Conservation (phyloP, 768 basidiomycete genomes). For the Russula foetens region DNA sequence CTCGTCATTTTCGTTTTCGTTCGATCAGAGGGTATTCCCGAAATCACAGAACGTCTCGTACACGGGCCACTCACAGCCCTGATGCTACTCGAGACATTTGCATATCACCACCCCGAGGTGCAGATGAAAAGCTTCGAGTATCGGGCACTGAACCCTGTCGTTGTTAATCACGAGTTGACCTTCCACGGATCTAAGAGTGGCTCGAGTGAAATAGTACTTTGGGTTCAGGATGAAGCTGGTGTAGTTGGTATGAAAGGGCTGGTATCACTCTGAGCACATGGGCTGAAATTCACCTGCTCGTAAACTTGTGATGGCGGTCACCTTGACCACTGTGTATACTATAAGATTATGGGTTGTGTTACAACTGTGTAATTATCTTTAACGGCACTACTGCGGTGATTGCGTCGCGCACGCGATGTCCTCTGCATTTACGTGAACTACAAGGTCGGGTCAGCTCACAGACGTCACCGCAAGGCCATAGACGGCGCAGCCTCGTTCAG, state of each 20-base stretch:
- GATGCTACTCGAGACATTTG: conserved; percentile 60
- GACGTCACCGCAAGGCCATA: no score
- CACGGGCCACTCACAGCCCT: conserved; percentile 79
- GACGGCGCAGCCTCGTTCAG: not conserved
- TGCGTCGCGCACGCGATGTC: not conserved
- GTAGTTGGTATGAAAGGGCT: conserved; percentile 63
- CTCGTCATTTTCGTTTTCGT: no score
- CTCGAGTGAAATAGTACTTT: conserved; percentile 36
- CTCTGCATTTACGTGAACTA: not conserved
- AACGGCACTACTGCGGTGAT: not conserved
- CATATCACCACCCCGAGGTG: conserved; percentile 40
- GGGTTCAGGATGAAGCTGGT: conserved; percentile 51
- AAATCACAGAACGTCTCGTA: conserved; percentile 59
- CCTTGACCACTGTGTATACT: not conserved
- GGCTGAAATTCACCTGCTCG: no score
- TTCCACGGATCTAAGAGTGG: conserved; percentile 41
- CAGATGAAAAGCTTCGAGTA: conserved; percentile 53
- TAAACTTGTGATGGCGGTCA: no score
- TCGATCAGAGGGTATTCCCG: not conserved
- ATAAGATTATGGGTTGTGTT: not conserved
- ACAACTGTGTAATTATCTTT: no score
- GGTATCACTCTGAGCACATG: conserved; percentile 21
- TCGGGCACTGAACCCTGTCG: conserved; percentile 55
- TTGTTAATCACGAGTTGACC: conserved; percentile 42
- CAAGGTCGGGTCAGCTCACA: not conserved